Percentiles rank a stretch among this genome's conserved stretches.
Conservation (phyloP, 2,329 filamentous ascomycete species). For the Paraphaeosphaeria minitans region DNA sequence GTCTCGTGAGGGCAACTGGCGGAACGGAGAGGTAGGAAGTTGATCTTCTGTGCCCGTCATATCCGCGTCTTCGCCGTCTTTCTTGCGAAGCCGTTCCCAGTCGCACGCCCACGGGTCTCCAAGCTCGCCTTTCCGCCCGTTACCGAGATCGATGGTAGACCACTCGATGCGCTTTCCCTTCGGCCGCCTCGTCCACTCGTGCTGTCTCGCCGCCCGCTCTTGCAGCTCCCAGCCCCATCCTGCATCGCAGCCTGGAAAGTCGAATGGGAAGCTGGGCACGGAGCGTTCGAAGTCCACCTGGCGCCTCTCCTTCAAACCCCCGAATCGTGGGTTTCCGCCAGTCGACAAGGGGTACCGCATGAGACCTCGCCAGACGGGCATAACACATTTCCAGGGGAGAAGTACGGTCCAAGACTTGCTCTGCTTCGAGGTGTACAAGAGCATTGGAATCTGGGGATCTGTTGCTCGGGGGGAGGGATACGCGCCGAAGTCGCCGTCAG, state of each 20-base stretch:
- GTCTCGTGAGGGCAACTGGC: slow-evolving; percentile 27
- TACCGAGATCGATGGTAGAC: slow-evolving; percentile 74
- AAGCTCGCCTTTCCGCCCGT: slow-evolving; percentile 77
- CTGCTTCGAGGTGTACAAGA: slow-evolving; percentile 67
- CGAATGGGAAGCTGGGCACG: slow-evolving; percentile 82
- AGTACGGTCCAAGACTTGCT: slow-evolving; percentile 76
- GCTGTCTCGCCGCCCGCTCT: slow-evolving; percentile 64
- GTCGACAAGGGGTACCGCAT: slow-evolving; percentile 81
- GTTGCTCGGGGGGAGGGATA: slow-evolving; percentile 61
- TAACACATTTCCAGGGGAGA: slow-evolving; percentile 88
- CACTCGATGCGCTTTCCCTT: slow-evolving; percentile 82
- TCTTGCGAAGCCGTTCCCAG: slow-evolving; percentile 70
- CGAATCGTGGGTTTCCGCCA: slow-evolving; percentile 81
- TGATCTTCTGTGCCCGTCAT: slow-evolving; percentile 13
- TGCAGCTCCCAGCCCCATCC: slow-evolving; percentile 78
- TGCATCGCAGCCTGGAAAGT: slow-evolving; percentile 78
- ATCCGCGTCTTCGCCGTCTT: not conserved
- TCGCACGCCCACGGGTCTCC: slow-evolving; percentile 84
- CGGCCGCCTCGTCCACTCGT: slow-evolving; percentile 75
- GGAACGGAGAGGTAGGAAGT: slow-evolving; percentile 27
- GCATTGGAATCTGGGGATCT: slow-evolving; percentile 79
- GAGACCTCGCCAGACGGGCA: slow-evolving; percentile 82
- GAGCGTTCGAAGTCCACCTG: slow-evolving; percentile 83
- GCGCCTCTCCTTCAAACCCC: slow-evolving; percentile 76
- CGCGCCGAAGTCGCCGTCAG: slow-evolving; percentile 63